Conservation (phyloP, 2,329 filamentous ascomycete genomes). For the Aspergillus clavatus region DNA sequence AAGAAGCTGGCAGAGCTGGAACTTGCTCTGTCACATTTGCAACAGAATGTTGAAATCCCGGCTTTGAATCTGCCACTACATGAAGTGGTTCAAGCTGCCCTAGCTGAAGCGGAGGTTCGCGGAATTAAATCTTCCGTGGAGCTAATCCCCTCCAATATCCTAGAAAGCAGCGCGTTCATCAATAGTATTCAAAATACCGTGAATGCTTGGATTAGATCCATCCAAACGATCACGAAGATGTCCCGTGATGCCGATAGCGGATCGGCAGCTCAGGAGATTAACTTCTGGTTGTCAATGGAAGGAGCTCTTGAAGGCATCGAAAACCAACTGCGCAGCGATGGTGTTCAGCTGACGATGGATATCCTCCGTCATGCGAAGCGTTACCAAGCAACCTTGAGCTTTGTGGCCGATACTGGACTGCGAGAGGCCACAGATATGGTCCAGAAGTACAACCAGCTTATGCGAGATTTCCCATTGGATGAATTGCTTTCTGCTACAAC, state of each 20-base stretch:
- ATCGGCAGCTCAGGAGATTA: constrained; percentile 94
- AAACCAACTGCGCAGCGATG: constrained; percentile 78
- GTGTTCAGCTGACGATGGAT: constrained; percentile 84
- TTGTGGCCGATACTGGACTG: constrained; percentile 89
- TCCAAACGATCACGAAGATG: constrained; percentile 93
- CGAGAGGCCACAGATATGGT: constrained; percentile 96
- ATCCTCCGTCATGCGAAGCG: constrained; percentile 96
- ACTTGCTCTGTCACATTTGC: constrained; percentile 80
- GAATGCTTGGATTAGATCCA: constrained; percentile 98
- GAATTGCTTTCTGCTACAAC: constrained; percentile 91
- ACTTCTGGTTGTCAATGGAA: constrained; percentile 99
- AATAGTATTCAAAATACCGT: constrained; percentile 91
- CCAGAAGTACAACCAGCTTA: constrained; percentile 97
- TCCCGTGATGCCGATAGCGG: constrained; percentile 72
- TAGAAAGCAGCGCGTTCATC: constrained; percentile 85
- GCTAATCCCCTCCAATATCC: constrained; percentile 66
- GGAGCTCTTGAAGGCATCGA: constrained; percentile 88
- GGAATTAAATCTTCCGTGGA: constrained; percentile 70
- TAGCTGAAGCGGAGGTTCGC: constrained; percentile 69
- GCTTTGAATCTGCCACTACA: constrained; percentile 84
- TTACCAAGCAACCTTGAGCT: constrained; percentile 95
- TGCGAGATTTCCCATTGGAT: constrained; percentile 95
- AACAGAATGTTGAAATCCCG: constrained; percentile 97
- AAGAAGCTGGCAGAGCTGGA: constrained; percentile 95
- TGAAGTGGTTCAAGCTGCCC: constrained; percentile 76